A percentile compares a stretch with the other conserved stretches of the same genome.
phyloP scores from a whole-genome alignment of 2,329 filamentous ascomycete genomes.

The Exophiala alcalophila region DNA sequence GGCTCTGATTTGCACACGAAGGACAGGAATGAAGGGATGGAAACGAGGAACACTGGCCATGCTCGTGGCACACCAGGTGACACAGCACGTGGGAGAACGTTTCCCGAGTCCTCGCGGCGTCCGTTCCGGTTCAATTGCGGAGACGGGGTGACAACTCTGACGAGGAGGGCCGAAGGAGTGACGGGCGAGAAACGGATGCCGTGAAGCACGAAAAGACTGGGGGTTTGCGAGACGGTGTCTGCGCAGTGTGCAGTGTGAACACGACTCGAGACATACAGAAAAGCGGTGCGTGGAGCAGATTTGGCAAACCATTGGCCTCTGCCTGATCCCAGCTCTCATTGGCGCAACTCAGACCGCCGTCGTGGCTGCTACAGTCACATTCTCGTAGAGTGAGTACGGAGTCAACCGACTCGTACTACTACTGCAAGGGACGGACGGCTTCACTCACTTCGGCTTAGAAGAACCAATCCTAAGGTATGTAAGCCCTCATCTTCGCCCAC shows the following conservation, averaged over 20 bases:
- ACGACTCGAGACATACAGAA: slow-evolving; percentile 3
- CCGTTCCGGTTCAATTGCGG: slow-evolving; percentile 9
- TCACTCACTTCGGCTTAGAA: too few species aligned
- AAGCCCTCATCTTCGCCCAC: too few species aligned
- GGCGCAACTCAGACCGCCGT: slow-evolving; percentile 7
- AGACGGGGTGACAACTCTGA: slow-evolving; percentile 1
- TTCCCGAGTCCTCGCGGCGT: slow-evolving; percentile 1
- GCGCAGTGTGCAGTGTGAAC: slow-evolving; percentile 1
- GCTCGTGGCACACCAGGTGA: slow-evolving; percentile 7
- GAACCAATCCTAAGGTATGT: too few species aligned
- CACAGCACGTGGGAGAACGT: slow-evolving; percentile 7
- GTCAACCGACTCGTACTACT: too few species aligned
- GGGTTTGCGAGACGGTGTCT: slow-evolving; percentile 5
- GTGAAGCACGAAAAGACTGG: too few species aligned
- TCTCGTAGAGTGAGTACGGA: too few species aligned
- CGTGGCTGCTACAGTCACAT: too few species aligned
- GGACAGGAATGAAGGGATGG: slow-evolving; percentile 24
- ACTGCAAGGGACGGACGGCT: too few species aligned
- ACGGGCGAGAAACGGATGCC: neutral
- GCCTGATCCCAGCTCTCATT: slow-evolving; percentile 7
- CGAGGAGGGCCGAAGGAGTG: neutral
- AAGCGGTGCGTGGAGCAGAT: slow-evolving; percentile 12
- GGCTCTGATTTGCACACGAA: slow-evolving; percentile 27
- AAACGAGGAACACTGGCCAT: slow-evolving; percentile 22
- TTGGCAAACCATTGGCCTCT: slow-evolving; percentile 11